These are phyloP conservation scores for Vinca major DNA, from an alignment of 305 asterid species.

Conservation along the genomic window DNA sequence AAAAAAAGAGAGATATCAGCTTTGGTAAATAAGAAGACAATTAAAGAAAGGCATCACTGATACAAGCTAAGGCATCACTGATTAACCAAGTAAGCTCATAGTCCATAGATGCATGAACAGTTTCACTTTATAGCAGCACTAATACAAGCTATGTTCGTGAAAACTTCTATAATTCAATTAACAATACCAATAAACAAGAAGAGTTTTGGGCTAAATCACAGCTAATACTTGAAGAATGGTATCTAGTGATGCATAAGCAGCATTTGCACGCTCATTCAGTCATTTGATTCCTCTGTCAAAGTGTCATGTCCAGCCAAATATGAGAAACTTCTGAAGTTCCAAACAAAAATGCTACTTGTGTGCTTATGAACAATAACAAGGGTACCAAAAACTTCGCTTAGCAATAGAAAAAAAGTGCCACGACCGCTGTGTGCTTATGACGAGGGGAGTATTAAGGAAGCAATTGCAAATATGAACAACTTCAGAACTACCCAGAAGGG, in stretches of 20 bases:
- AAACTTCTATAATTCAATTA: not conserved
- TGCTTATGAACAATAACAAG: too few relatives aligned
- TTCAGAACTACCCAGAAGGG: slow-evolving; percentile 1
- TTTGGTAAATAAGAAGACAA: not conserved
- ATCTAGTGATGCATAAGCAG: not conserved
- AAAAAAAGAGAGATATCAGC: not conserved
- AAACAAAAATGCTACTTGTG: too few relatives aligned
- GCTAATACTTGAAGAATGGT: not conserved
- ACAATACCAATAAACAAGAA: not conserved
- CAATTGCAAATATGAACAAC: not conserved
- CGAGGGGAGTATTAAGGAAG: not conserved
- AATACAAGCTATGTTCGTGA: not conserved
- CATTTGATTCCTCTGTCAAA: too few relatives aligned
- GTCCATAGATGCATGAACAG: not conserved
- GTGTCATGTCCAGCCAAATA: too few relatives aligned
- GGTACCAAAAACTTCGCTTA: too few relatives aligned
- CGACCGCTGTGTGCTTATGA: not conserved
- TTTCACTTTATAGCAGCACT: not conserved
- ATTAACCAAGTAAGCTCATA: not conserved
- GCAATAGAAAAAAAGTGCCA: too few relatives aligned
- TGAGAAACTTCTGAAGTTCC: too few relatives aligned
- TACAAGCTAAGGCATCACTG: not conserved
- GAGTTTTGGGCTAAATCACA: not conserved
- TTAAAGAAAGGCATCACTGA: not conserved
- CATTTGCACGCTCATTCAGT: too few relatives aligned